A percentile compares a stretch with the other conserved stretches of the same genome.
Conservation (phyloP, 129 eudicot species). For the Flaveria linearis region DNA sequence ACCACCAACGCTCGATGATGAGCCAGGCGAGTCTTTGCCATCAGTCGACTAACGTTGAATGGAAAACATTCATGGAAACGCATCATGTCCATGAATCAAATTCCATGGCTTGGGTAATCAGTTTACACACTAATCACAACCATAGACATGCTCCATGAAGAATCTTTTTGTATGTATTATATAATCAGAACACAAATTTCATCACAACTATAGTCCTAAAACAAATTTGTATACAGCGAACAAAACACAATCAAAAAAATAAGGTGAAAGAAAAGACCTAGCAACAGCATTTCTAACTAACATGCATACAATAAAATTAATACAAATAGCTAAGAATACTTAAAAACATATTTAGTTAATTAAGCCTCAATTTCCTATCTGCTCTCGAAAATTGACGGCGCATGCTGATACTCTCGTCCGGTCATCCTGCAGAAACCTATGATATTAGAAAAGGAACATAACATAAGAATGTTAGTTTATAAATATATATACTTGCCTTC, state of each 20-base stretch:
- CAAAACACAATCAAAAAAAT: background rate
- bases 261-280: constrained; percentile 8
- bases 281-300: constrained; percentile 19
- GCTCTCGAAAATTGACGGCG: background rate
- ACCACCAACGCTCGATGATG: too few species aligned
- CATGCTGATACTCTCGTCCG: background rate
- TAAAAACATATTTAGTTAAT: background rate
- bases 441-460: constrained; percentile 1
- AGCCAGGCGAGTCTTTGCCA: too few species aligned
- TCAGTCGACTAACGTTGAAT: too few species aligned
- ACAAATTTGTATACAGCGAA: constrained; percentile 21
- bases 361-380: constrained; percentile 22
- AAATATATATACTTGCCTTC: constrained; percentile 23
- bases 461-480: background rate
- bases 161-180: background rate
- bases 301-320: constrained; percentile 23
- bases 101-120: background rate
- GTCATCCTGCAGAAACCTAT: constrained; percentile 19
- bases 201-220: constrained; percentile 19
- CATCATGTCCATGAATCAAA: background rate
- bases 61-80: background rate
- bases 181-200: constrained; percentile 1
- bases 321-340: constrained; percentile 23
- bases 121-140: background rate
- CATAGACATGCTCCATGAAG: background rate